Conservation (phyloP, 2,329 filamentous ascomycete species). For the Aspergillus versicolor region DNA sequence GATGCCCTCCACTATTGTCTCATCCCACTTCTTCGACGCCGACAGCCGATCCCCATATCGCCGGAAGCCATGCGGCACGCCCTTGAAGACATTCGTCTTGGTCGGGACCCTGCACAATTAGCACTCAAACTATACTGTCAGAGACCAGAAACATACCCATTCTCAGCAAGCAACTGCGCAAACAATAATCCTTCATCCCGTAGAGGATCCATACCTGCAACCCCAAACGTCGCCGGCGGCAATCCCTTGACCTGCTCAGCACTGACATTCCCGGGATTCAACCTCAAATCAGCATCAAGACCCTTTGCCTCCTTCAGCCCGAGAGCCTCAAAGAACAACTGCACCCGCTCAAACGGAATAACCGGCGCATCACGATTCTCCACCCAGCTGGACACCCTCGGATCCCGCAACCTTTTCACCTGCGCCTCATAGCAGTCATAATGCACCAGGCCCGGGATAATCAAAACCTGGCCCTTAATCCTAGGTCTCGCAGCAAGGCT, state of each 20-base stretch:
- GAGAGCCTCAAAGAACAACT: slow-evolving; percentile 31
- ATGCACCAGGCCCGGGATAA: slow-evolving; percentile 50
- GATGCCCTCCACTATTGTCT: slow-evolving; percentile 30
- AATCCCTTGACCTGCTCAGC: slow-evolving; percentile 38
- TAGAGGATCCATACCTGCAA: slow-evolving; percentile 50
- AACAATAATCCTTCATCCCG: slow-evolving; percentile 53
- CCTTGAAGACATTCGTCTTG: slow-evolving; percentile 49
- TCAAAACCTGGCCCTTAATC: slow-evolving; percentile 53
- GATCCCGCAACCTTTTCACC: slow-evolving; percentile 38
- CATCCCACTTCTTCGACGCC: slow-evolving; percentile 30
- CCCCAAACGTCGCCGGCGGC: slow-evolving; percentile 46
- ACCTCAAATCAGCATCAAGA: slow-evolving; percentile 35
- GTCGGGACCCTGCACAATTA: slow-evolving; percentile 46
- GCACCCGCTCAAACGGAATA: slow-evolving; percentile 41
- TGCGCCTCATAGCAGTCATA: slow-evolving; percentile 35
- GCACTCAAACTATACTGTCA: neutral
- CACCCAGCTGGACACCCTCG: slow-evolving; percentile 45
- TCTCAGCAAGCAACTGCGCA: slow-evolving; percentile 44
- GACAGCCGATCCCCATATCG: slow-evolving; percentile 27
- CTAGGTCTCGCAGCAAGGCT: slow-evolving; percentile 21
- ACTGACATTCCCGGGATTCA: slow-evolving; percentile 42
- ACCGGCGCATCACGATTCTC: slow-evolving; percentile 53
- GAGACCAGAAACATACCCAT: slow-evolving; percentile 36
- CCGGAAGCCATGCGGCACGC: slow-evolving; percentile 55
- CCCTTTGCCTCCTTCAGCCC: slow-evolving; percentile 22